These are phyloP conservation scores for Lachancea sp. DNA, from an alignment of 805 yeast species.

Conservation along the genomic window DNA sequence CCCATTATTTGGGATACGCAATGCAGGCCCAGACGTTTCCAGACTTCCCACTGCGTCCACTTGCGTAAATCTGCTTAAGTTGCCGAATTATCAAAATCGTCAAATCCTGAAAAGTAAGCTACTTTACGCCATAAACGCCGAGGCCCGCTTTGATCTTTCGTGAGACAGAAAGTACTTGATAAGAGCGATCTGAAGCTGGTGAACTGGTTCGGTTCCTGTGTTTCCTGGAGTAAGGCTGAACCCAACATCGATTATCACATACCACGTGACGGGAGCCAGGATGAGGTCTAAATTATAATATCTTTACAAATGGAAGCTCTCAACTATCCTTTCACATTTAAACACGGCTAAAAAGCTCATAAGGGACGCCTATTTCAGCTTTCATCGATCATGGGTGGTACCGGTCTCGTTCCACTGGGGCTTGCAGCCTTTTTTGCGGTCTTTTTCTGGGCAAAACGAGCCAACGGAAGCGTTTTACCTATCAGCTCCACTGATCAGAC, in stretches of 20 bases:
- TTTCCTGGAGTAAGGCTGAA: too few relatives aligned
- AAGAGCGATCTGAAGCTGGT: not conserved
- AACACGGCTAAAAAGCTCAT: not conserved
- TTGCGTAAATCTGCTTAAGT: conserved; percentile 77
- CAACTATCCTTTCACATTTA: too few relatives aligned
- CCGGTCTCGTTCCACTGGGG: not conserved
- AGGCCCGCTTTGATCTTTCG: conserved; percentile 82
- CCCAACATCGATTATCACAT: not conserved
- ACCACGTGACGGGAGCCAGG: too few relatives aligned
- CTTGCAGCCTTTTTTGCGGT: not conserved
- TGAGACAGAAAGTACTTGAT: conserved; percentile 19
- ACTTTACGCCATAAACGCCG: conserved; percentile 70
- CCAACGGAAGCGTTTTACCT: not conserved
- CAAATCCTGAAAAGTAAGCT: conserved; percentile 53
- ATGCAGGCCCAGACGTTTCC: conserved; percentile 47
- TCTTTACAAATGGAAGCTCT: not conserved
- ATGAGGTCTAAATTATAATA: not conserved
- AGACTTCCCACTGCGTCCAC: conserved; percentile 90
- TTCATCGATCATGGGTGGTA: not conserved
- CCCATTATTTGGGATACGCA: conserved; percentile 78
- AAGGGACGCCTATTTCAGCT: not conserved
- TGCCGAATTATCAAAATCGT: conserved; percentile 75
- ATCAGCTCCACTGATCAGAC: not conserved
- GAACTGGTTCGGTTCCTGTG: too few relatives aligned
- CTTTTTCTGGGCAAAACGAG: not conserved